Evolutionary conservation across 306 rosid species (phyloP), one percentile per base, ranked within the genome.

Genomic region (Leucaena leucocephala): DNA sequence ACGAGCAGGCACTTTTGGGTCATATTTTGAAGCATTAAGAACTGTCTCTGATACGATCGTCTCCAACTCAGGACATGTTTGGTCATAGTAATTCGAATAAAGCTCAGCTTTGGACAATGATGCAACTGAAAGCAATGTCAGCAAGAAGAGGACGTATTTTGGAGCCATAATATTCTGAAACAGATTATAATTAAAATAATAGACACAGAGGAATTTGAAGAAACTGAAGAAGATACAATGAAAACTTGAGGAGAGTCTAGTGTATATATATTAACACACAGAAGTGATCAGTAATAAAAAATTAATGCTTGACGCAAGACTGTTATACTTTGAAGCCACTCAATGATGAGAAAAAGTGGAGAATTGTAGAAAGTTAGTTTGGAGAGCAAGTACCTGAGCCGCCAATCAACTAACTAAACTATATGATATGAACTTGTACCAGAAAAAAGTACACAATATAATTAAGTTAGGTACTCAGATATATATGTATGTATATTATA

Each of bases 1-100:
- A 40, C 92, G 88, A 78, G 97, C 87, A 8, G 94, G 96, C 17
- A 89, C 92, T 85, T 80, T 91, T 5, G 91, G 87, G 50, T 93
- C 94, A 54, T 81, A 42, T 48, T 22, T 80, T 49, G 94, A 83
- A 76, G 97, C 92, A 15, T 81, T 83, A 11, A 73, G 83, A 44
- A 93, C 91, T 0, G 92, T 79, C 19, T 85, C 89, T 5, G 87
- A 83, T 49, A 91, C 81, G 35, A 93, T 86, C 33, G 83, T 87
- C 79, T 93, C 92, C 35, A 84, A 85, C 44, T 85, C 83, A 58
- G 92, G 91, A 71, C 97, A 89, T 19, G 87, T 81, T 76, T 88
- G 54, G 33, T 76, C 83, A 82, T 91, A 88, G 42, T 79, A 89
- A 16, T 83, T 63, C 40, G 85, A 68, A 78, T 79, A 64, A 64